A percentile compares a stretch with the other conserved stretches of the same genome.
These are phyloP conservation scores for Arctium minus DNA, from an alignment of 129 eudicot species.

Conservation along the genomic window DNA sequence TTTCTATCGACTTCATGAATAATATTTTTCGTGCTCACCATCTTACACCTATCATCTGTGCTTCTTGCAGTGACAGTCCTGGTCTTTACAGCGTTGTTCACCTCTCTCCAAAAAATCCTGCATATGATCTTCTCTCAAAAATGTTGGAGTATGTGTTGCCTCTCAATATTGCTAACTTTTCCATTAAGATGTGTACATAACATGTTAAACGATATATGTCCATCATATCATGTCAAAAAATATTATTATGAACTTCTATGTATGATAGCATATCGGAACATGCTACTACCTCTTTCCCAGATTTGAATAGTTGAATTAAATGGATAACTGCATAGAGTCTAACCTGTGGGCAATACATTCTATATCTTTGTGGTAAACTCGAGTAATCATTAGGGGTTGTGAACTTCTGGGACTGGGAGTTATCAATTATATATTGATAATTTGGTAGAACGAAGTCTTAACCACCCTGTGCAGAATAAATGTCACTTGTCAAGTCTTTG, in stretches of 20 bases:
- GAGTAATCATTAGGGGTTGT: too few relatives aligned
- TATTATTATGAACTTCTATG: background rate
- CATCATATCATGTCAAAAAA: background rate
- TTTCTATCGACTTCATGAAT: background rate
- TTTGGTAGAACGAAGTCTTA: too few relatives aligned
- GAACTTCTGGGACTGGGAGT: too few relatives aligned
- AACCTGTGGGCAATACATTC: too few relatives aligned
- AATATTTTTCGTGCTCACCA: background rate
- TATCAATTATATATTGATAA: too few relatives aligned
- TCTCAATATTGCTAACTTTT: conserved; percentile 9
- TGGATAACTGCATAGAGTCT: background rate
- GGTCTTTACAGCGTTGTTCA: conserved; percentile 92
- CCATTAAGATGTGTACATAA: background rate
- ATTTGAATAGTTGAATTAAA: background rate
- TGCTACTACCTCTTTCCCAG: background rate
- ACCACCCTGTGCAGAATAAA: too few relatives aligned
- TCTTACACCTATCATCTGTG: conserved; percentile 6
- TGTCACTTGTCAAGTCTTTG: too few relatives aligned
- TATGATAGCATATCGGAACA: background rate
- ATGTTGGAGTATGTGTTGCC: conserved; percentile 87
- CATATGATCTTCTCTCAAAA: conserved; percentile 94
- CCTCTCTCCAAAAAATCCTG: conserved; percentile 79
- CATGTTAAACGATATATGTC: background rate
- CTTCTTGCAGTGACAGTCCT: conserved; percentile 75
- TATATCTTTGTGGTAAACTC: too few relatives aligned